These are phyloP conservation scores for Yamadazyma akitaensis DNA, from an alignment of 805 yeast species.

Conservation along the genomic window DNA sequence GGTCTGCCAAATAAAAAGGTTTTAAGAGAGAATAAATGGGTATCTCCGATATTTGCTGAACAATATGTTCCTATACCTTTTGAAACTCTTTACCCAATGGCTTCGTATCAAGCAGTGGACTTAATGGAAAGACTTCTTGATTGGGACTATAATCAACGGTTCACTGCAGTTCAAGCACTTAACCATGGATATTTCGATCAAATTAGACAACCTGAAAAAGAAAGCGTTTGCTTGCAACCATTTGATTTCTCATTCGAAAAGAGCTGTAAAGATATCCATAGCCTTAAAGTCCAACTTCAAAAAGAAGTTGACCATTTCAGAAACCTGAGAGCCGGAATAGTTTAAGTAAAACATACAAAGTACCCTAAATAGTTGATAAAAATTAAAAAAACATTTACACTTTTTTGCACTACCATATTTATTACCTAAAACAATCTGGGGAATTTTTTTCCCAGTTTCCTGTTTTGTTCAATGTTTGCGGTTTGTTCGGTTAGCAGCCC, in stretches of 20 bases:
- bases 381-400: background rate
- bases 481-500: background rate
- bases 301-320: slow-evolving; percentile 37
- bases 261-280: slow-evolving; percentile 17
- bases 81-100: slow-evolving; percentile 60
- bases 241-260: slow-evolving; percentile 72
- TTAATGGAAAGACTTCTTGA: slow-evolving; percentile 53
- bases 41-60: slow-evolving; percentile 30
- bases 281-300: slow-evolving; percentile 46
- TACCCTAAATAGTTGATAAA: no score
- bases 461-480: background rate
- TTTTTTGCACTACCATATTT: background rate
- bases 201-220: slow-evolving; percentile 56
- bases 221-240: slow-evolving; percentile 45
- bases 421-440: background rate
- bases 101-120: slow-evolving; percentile 47
- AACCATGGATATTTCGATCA: slow-evolving; percentile 51
- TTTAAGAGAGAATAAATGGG: slow-evolving; percentile 31
- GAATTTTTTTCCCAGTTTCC: no score
- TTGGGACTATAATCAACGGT: slow-evolving; percentile 62
- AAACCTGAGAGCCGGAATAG: background rate
- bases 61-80: slow-evolving; percentile 43
- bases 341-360: background rate
- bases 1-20: slow-evolving; percentile 64
- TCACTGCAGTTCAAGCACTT: slow-evolving; percentile 54